Conservation (phyloP, 73 alveolate genomes). For the Diophrys appendiculata region DNA sequence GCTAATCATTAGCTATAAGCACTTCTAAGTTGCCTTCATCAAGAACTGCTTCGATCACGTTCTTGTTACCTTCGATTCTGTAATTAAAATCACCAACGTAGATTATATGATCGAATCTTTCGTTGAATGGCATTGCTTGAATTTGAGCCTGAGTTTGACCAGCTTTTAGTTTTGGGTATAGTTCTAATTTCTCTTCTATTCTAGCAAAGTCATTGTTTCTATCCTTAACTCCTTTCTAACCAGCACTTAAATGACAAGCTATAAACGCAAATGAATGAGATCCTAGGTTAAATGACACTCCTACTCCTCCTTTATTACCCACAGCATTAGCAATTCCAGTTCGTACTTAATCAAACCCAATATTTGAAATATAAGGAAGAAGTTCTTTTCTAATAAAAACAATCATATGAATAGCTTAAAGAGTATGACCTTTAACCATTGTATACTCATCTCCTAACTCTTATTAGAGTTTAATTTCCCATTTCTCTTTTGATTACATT, state of each 20-base stretch:
- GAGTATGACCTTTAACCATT: slow-evolving; percentile 68
- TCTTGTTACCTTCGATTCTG: slow-evolving; percentile 68
- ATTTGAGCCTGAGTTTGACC: slow-evolving; percentile 3
- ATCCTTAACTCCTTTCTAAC: slow-evolving; percentile 64
- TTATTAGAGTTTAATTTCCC: slow-evolving; percentile 64
- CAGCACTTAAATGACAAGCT: slow-evolving; percentile 90
- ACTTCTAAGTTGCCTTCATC: slow-evolving; percentile 28
- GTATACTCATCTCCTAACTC: slow-evolving; percentile 71
- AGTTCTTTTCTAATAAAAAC: slow-evolving; percentile 67
- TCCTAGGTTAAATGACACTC: slow-evolving; percentile 73
- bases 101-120: slow-evolving; percentile 78
- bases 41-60: slow-evolving; percentile 48
- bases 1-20: slow-evolving; percentile 42
- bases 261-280: slow-evolving; percentile 74
- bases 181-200: slow-evolving; percentile 58
- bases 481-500: slow-evolving; percentile 72
- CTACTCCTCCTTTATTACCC: slow-evolving; percentile 96
- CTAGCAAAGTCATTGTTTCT: slow-evolving; percentile 74
- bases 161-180: background rate
- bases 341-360: slow-evolving; percentile 69
- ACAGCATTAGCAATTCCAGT: slow-evolving; percentile 85
- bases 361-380: slow-evolving; percentile 61
- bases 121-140: slow-evolving; percentile 18
- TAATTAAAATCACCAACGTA: slow-evolving; percentile 95
- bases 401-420: slow-evolving; percentile 86